Evolutionary conservation across 495 filamentous ascomycete genomes (phyloP), one percentile per base, ranked within the genome.

Genomic region (Cercophora scortea): DNA sequence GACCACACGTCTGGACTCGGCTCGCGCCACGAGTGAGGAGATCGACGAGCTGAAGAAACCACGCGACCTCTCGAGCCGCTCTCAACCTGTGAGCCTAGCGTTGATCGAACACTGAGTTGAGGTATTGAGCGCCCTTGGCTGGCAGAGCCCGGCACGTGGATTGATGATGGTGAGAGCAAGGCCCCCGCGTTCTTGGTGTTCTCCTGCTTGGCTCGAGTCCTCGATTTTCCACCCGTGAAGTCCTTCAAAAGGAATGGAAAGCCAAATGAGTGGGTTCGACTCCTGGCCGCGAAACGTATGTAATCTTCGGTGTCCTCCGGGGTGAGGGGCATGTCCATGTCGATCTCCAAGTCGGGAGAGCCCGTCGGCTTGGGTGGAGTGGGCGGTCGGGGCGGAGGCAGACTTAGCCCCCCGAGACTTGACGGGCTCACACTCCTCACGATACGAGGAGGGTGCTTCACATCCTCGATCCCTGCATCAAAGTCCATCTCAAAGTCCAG

Each of bases 1-100:
- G 67, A 66, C 66, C 71, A 78, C 2, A 78, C 73, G 47, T 78
- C 74, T 13, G 74, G 74, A 49, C 74, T 78, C 16, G 74, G 74
- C 54, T 75, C 71, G 49, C 74, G 69, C 74, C 74, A 77, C 19
- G 69, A 69, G 46, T 74, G 74, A 3, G 60, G 62, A 8, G 63
- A 63, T 19, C 64, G 66, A 5, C 67, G 66, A 19, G 61, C 53
- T 17, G 66, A 40, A 33, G 43, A 8, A 2, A 44, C 33, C 16
- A 43, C 16, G 6, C 54, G 50, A 8, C 54, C 51, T 18, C 45
- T 43, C 7, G 25, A 15, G 12, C 49, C 12, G 15, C 12, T 13
- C 6, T 12, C 38, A 6, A 44, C 38, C 12, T 49, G 50, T 33
- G 18, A 18, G 9, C 9, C 32, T n/a, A 16, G 17, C 16, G 18